Percentiles rank a stretch among this genome's conserved stretches.
phyloP scores from a whole-genome alignment of 1,284 basidiomycete genomes.

The Rhodotorula sp. region DNA sequence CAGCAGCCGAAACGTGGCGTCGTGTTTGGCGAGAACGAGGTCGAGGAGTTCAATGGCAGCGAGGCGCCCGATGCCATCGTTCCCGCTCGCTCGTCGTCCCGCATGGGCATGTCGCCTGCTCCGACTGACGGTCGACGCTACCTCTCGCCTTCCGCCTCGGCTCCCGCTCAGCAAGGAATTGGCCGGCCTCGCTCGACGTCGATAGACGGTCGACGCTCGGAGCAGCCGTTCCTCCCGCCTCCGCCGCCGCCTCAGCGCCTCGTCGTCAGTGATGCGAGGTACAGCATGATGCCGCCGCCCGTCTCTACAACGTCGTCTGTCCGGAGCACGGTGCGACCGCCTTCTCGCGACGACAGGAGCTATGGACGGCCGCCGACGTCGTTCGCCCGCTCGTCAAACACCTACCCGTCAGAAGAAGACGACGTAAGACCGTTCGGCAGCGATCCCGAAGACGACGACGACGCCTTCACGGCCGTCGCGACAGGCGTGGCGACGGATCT shows the following conservation, averaged over 20 bases:
- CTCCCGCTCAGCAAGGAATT: neutral
- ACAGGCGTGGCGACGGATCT: conserved; percentile 35
- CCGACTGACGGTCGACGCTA: too few relatives aligned
- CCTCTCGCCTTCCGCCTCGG: neutral
- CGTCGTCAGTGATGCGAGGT: neutral
- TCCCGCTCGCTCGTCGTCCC: conserved; percentile 16
- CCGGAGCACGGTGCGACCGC: neutral
- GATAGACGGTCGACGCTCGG: neutral
- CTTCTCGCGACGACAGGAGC: too few relatives aligned
- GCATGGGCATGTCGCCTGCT: neutral
- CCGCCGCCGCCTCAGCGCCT: neutral
- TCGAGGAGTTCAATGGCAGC: conserved; percentile 26
- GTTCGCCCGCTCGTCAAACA: too few relatives aligned
- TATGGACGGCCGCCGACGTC: too few relatives aligned
- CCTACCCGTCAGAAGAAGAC: neutral
- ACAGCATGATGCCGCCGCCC: neutral
- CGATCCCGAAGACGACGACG: conserved; percentile 13
- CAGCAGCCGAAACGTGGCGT: conserved; percentile 1
- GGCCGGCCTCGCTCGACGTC: conserved; percentile 1
- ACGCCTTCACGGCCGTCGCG: conserved; percentile 26
- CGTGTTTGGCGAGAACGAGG: conserved; percentile 25
- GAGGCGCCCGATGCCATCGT: conserved; percentile 24
- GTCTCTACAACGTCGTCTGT: conserved; percentile 1
- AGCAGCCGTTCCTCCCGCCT: neutral
- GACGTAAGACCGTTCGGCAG: neutral